Evolutionary conservation across 352 stramenopile species (phyloP).

Genomic region (Globisporangium heterothallicum): DNA sequence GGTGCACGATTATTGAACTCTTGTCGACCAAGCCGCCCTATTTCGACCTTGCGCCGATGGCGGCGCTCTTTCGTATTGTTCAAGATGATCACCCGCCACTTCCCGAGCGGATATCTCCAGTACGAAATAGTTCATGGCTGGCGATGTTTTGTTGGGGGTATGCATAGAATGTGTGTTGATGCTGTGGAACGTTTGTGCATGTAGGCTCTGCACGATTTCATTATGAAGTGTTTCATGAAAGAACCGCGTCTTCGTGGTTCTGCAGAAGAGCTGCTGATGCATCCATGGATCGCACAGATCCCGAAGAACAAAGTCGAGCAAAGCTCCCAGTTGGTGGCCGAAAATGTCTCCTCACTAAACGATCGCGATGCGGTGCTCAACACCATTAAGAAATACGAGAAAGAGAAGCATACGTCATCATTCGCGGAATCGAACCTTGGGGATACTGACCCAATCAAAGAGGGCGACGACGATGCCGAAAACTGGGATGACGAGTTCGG

Average conservation of each 20-base stretch:
- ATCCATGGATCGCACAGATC: constrained; percentile 90
- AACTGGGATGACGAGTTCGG: constrained; percentile 86
- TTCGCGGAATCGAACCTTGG: constrained; percentile 1
- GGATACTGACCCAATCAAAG: constrained; percentile 7
- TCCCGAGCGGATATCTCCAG: constrained; percentile 83
- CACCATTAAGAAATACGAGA: constrained; percentile 83
- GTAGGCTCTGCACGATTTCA: constrained; percentile 87
- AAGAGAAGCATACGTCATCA: constrained; percentile 21
- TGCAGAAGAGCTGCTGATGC: constrained; percentile 78
- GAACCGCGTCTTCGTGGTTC: constrained; percentile 77
- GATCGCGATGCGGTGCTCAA: constrained; percentile 80
- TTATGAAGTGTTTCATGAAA: constrained; percentile 92
- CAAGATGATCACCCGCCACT: constrained; percentile 90
- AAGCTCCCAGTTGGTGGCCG: constrained; percentile 73
- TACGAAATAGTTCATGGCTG: too few species aligned
- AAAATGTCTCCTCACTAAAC: constrained; percentile 70
- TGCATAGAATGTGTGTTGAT: too few species aligned
- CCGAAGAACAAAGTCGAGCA: constrained; percentile 86
- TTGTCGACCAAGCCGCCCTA: constrained; percentile 92
- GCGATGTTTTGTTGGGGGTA: too few species aligned
- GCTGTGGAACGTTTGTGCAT: background rate
- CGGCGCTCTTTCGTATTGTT: constrained; percentile 90
- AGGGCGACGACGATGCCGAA: constrained; percentile 46
- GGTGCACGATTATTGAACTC: constrained; percentile 94
- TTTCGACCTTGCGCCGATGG: constrained; percentile 89